Evolutionary conservation across 176 grass and related monocot species (phyloP).

Genomic region (Lolium multiflorum): DNA sequence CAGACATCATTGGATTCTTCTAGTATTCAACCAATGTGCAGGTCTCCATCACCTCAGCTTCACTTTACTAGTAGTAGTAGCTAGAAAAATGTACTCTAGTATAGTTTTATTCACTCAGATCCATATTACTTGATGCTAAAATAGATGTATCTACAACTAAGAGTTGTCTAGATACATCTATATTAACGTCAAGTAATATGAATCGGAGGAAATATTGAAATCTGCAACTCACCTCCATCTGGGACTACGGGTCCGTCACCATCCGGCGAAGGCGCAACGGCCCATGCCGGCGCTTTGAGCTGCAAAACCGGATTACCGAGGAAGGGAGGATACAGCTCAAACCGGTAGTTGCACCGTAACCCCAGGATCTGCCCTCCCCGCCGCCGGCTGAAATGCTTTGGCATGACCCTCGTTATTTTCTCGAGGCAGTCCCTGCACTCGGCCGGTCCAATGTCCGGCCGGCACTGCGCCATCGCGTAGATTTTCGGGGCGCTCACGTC

Average conservation of each 20-base stretch:
- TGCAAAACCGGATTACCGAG: neutral
- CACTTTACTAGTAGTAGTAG: neutral
- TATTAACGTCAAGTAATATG: too few species aligned
- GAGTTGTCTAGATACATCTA: too few species aligned
- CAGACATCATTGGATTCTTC: too few species aligned
- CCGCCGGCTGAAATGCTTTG: neutral
- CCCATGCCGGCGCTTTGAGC: neutral
- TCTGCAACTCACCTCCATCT: slow-evolving; percentile 7
- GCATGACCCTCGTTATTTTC: neutral
- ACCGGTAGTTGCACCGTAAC: neutral
- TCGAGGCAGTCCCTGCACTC: slow-evolving; percentile 39
- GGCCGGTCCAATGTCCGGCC: slow-evolving; percentile 34
- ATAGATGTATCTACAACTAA: too few species aligned
- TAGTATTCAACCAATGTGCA: too few species aligned
- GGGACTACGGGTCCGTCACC: neutral
- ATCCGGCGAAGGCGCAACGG: neutral
- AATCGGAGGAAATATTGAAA: neutral
- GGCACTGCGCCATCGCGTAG: slow-evolving; percentile 62
- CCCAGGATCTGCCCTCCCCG: neutral
- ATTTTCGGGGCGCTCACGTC: neutral
- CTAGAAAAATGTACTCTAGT: neutral
- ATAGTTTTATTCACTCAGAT: neutral
- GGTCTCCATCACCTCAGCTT: neutral
- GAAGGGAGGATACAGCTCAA: neutral
- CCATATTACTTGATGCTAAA: too few species aligned